phyloP scores from a whole-genome alignment of 768 basidiomycete genomes.

The Pisolithus microcarpus region DNA sequence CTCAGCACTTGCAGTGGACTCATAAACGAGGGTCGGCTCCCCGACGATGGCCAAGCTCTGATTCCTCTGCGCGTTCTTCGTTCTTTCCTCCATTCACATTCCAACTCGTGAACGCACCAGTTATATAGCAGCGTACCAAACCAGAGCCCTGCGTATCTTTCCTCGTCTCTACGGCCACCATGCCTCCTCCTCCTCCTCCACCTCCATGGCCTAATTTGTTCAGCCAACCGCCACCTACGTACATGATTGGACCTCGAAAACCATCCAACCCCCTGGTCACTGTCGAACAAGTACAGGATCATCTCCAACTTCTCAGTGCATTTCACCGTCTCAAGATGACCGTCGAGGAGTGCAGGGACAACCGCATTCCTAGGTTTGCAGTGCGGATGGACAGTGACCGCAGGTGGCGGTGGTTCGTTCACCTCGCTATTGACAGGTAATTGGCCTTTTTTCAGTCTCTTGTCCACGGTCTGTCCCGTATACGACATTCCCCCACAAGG shows the following conservation, averaged over 20 bases:
- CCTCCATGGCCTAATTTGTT: not conserved
- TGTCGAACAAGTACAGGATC: constrained; percentile 25
- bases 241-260: constrained; percentile 15
- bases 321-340: constrained; percentile 24
- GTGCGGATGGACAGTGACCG: constrained; percentile 18
- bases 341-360: constrained; percentile 25
- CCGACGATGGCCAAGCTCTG: no score
- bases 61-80: no score
- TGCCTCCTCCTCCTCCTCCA: not conserved
- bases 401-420: constrained; percentile 36
- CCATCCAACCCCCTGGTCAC: constrained; percentile 24
- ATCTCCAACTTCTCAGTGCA: constrained; percentile 28
- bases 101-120: no score
- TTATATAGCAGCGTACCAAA: no score
- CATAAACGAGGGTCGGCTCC: no score
- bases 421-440: constrained; percentile 33
- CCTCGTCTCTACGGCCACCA: no score
- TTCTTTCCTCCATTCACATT: no score
- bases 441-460: not conserved
- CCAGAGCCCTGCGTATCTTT: no score
- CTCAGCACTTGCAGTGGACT: no score
- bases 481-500: constrained; percentile 10
- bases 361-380: constrained; percentile 20
- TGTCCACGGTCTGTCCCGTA: not conserved
- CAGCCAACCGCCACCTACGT: constrained; percentile 2